phyloP scores from a whole-genome alignment of 2,329 filamentous ascomycete species.

The Graphium sp. region DNA sequence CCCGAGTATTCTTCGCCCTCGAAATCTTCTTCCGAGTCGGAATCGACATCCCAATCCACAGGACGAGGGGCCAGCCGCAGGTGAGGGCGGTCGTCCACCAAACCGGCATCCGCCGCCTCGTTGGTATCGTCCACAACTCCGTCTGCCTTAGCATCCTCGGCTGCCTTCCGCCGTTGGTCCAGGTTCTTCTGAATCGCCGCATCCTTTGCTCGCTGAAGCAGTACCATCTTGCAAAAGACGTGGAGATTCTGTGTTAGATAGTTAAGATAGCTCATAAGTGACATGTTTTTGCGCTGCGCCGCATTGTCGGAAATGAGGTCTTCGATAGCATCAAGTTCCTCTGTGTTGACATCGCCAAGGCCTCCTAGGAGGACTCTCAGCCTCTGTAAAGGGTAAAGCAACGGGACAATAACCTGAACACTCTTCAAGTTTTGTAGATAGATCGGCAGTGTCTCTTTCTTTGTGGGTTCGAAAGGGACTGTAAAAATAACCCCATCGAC shows the following conservation, averaged over 20 bases:
- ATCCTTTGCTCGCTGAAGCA: no score
- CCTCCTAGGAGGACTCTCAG: constrained; percentile 47
- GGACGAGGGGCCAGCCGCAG: constrained; percentile 58
- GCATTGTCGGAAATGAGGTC: constrained; percentile 45
- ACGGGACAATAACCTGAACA: constrained; percentile 51
- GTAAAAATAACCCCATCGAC: constrained; percentile 55
- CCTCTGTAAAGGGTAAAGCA: constrained; percentile 54
- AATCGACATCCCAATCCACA: constrained; percentile 51
- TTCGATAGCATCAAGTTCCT: constrained; percentile 46
- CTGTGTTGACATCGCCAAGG: constrained; percentile 44
- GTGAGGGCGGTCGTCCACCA: constrained; percentile 45
- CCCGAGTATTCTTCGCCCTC: no score
- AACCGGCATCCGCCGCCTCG: constrained; percentile 8
- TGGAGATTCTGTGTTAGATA: constrained; percentile 58
- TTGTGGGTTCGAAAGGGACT: constrained; percentile 51
- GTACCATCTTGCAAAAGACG: constrained; percentile 38
- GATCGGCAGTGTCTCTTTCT: constrained; percentile 40
- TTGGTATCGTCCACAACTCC: no score
- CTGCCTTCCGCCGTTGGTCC: constrained; percentile 3
- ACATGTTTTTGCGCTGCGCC: constrained; percentile 37
- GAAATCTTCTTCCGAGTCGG: constrained; percentile 29
- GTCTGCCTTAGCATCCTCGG: constrained; percentile 5
- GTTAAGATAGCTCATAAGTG: constrained; percentile 58
- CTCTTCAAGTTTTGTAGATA: constrained; percentile 44
- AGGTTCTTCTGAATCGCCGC: constrained; percentile 7